Conservation (phyloP, 1,284 basidiomycete species). For the Sanguinoderma infundibulare region DNA sequence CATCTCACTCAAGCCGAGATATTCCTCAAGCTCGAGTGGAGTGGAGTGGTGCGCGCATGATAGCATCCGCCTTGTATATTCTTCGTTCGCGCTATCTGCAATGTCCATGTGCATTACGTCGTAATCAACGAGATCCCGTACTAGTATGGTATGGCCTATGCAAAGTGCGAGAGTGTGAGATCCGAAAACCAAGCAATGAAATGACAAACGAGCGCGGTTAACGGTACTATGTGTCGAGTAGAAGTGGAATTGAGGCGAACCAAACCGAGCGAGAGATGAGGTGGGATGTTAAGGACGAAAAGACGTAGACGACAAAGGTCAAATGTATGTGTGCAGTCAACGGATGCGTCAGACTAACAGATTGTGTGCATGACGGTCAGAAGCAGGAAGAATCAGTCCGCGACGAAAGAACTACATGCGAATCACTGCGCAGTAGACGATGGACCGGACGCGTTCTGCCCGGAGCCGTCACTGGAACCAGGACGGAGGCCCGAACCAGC, state of each 20-base stretch:
- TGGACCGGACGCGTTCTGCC: slow-evolving; percentile 14
- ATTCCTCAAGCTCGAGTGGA: no score
- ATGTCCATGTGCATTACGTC: neutral
- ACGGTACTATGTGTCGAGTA: neutral
- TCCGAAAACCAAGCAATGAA: neutral
- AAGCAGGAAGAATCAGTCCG: neutral
- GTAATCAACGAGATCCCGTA: neutral
- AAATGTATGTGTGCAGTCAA: neutral
- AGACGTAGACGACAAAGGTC: neutral
- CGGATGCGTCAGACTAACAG: neutral
- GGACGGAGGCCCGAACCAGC: slow-evolving; percentile 10
- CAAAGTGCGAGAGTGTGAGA: neutral
- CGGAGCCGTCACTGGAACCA: slow-evolving; percentile 11
- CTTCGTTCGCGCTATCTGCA: neutral
- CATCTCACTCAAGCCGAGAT: no score
- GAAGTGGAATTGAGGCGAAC: neutral
- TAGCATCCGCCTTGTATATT: neutral
- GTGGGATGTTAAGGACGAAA: neutral
- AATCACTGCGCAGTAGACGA: slow-evolving; percentile 13
- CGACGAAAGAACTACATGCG: neutral
- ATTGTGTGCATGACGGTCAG: neutral
- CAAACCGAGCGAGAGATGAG: neutral
- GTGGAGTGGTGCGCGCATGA: no score
- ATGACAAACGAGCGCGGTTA: neutral
- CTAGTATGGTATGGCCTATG: neutral